Conservation (phyloP, 495 filamentous ascomycete genomes). For the Venustampulla echinocandica region DNA sequence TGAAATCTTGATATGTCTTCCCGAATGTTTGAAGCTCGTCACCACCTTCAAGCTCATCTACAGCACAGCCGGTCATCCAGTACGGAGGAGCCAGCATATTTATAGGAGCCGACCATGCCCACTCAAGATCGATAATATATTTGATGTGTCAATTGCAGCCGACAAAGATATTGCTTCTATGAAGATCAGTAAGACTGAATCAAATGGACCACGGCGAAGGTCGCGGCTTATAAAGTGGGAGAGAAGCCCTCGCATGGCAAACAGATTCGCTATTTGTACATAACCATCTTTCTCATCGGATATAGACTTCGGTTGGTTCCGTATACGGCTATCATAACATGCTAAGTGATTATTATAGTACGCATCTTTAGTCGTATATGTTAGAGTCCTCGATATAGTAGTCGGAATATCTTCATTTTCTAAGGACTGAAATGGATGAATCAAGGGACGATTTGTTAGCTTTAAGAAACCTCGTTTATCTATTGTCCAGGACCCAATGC, state of each 20-base stretch:
- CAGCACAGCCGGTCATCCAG: slow-evolving; percentile 25
- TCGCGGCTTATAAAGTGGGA: slow-evolving; percentile 19
- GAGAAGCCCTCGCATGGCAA: slow-evolving; percentile 23
- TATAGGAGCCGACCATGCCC: slow-evolving; percentile 16
- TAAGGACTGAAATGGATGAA: no score
- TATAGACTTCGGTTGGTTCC: slow-evolving; percentile 29
- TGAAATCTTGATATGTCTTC: no score
- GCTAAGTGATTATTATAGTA: slow-evolving; percentile 25
- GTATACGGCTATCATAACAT: slow-evolving; percentile 26
- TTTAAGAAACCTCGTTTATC: no score
- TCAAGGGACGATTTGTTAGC: no score
- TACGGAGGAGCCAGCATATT: slow-evolving; percentile 22
- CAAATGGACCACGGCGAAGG: slow-evolving; percentile 8
- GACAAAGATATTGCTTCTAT: slow-evolving; percentile 14
- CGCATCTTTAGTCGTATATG: slow-evolving; percentile 25
- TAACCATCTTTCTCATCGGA: slow-evolving; percentile 22
- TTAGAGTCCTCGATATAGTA: slow-evolving; percentile 24
- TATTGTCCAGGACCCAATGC: no score
- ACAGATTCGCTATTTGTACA: slow-evolving; percentile 22
- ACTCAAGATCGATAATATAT: slow-evolving; percentile 29
- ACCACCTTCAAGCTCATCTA: no score
- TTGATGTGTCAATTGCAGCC: slow-evolving; percentile 24
- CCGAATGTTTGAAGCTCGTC: no score
- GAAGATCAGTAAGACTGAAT: slow-evolving; percentile 8
- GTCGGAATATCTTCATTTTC: slow-evolving; percentile 31